Base-by-base conservation (phyloP, 1,284 basidiomycete genomes). In the Ustilago sp. region DNA sequence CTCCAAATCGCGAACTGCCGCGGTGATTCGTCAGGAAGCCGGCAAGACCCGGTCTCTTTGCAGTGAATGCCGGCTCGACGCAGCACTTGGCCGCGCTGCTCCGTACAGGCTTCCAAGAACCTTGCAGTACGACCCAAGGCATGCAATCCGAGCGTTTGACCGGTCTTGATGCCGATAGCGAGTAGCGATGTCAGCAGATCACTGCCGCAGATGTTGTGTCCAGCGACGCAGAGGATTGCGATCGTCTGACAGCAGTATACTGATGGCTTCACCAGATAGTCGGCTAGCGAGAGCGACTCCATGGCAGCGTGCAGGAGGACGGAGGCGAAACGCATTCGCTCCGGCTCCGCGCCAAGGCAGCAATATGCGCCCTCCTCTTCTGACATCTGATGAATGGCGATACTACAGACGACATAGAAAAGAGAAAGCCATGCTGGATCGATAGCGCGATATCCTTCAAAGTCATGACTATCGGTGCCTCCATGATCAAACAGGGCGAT, bases 301-400 rank as follows among this genome's bases (percentile, higher is more conserved):
- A 72, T 72, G n/a, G 69, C 69, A 11, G 74, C 74, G 34, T 73
- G 55, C n/a, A 79, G 71, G 11, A 76, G 57, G 11, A 28, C 47
- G 4, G 65, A 72, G 15, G 69, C 68, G 31, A 64, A 50, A 2
- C 54, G 68, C 59, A 59, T 68, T 43, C 68, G 51, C 28, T 75
- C 68, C 19, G 52, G 39, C 38, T 72, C 74, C 15, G 61, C 58
- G 3, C 65, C 59, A 0, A 72, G 36, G 13, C 60, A 56, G 47
- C 74, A 76, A 32, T 50, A 61, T 17, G 54, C 39, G 5, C 74
- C 55, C 17, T 79, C 77, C 35, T 73, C 74, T 19, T 68, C 63
- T 4, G 74, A 73, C 77, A 79, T 79, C 39, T 79, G 77, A 57
- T 79, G 77, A 11, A 79, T 68, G 35, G 77, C 73, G 39, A 79